Evolutionary conservation across 2,329 filamentous ascomycete genomes (phyloP), one percentile per base, ranked within the genome.

Genomic region (Cercospora janseana): DNA sequence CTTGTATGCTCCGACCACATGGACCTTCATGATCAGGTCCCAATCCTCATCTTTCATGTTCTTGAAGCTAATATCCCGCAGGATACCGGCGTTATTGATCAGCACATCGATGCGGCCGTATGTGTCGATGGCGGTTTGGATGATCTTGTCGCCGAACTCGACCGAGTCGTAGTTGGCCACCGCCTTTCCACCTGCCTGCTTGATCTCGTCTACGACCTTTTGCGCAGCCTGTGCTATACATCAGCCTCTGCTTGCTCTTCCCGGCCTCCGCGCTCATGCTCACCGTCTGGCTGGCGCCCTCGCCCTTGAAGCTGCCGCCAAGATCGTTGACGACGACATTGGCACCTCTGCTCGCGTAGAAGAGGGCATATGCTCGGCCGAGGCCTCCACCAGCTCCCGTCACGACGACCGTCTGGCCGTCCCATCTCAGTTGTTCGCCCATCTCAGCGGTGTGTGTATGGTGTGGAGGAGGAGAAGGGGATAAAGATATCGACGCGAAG

Each of bases 11-110:
- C 93, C 93, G 68, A 83, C 87, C 64, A 96, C 84, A 73, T 98
- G 92, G 51, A 97, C 92, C 69, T 83, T 86, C 73, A 92, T 88
- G 69, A 96, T 87, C 61, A 96, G 75, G 69, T 98, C 92, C 93
- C 93, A 98, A 72, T 98, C 93, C 68, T 86, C 75, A 70, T 98
- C 93, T 71, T 86, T 93, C 82, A 97, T 94, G 75, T 97, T 97
- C 81, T 95, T 95, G 78, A 98, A 97, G 79, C 88, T 92, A 68
- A 97, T 72, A 75, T 97, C 91, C 55, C 92, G 86, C 54, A 95
- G 79, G 67, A 97, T 97, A 66, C 93, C 92, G 55, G 93, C 93
- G 69, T 97, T 98, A 80, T 98, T 98, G 74, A 98, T 86, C 64
- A 98, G 84, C 40, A 98, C 77, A 71, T 98, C 92, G 72, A 98